Evolutionary conservation across 306 rosid species (phyloP), one percentile per base, ranked within the genome.

Genomic region (Oxytropis ochrocephala): DNA sequence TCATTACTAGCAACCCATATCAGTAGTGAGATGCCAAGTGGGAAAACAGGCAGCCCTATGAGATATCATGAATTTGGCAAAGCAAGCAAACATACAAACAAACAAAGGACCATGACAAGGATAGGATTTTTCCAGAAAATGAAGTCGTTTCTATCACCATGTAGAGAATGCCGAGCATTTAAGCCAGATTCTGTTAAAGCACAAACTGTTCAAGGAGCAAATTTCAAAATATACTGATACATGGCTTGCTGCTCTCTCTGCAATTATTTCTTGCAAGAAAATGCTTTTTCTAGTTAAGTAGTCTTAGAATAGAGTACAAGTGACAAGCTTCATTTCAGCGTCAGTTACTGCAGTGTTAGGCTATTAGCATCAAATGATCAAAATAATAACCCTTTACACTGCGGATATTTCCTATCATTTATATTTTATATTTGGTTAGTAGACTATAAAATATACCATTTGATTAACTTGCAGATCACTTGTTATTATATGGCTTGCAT

Each of bases 71-170:
- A 76, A 48, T 47, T 67, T 70, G 64, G 70, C 69, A 32, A 58
- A 54, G 62, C 41, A 67, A 60, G 61, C 65, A 67, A 63, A 35
- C 80, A 79, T 55, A 42, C 55, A 12, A 72, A 68, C 48, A 75
- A 75, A 69, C 43, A 75, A 73, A 47, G 70, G 27, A 38, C 67
- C 2, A 53, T 3, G 59, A 19, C 36, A 53, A 79, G 75, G 48
- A 58, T 63, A 52, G 30, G 73, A 55, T 77, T 82, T 63, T 79
- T 82, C 70, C 53, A 50, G 82, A 87, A 76, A 79, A 9, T 85
- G 14, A 74, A 44, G 72, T 76, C 66, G 66, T 70, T 84, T 70
- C 50, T 81, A 52, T 83, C 74, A 59, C 95, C 89, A 41, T 87
- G 95, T 69, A 74, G 52, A 64, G 81, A 79, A 64, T 84, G 85